These are phyloP conservation scores for Hippophae tibetana DNA, from an alignment of 306 rosid genomes.

Conservation along the genomic window DNA sequence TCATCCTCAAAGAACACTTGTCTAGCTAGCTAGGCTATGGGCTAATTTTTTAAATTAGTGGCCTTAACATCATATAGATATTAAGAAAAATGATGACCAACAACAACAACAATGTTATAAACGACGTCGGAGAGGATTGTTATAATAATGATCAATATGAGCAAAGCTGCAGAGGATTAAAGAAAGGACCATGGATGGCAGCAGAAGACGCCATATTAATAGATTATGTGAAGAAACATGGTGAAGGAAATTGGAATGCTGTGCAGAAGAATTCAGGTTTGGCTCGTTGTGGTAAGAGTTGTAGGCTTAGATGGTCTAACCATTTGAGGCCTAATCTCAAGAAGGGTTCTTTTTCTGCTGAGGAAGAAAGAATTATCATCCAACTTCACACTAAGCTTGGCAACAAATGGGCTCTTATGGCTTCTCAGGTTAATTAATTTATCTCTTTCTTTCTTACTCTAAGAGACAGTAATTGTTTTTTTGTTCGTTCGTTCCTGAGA, in stretches of 20 bases:
- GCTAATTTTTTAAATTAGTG: no score
- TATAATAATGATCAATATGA: not conserved
- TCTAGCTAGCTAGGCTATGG: no score
- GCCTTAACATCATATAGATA: no score
- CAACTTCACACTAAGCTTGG: constrained; percentile 73
- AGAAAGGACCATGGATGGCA: constrained; percentile 80
- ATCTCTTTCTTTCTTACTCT: not conserved
- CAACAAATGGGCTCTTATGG: constrained; percentile 93
- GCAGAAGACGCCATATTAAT: constrained; percentile 47
- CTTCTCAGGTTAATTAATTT: constrained; percentile 37
- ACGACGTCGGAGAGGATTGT: no score
- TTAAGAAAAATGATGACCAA: not conserved
- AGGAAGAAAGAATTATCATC: constrained; percentile 51
- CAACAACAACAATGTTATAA: not conserved
- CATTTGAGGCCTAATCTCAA: constrained; percentile 76
- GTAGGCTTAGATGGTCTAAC: constrained; percentile 85
- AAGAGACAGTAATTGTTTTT: no score
- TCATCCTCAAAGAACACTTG: no score
- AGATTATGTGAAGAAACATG: constrained; percentile 56
- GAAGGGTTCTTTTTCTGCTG: constrained; percentile 52
- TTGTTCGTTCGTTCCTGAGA: no score
- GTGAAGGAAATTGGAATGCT: constrained; percentile 85
- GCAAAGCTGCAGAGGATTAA: constrained; percentile 16
- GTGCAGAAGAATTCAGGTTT: constrained; percentile 59
- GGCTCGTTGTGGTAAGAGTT: constrained; percentile 72